phyloP scores from a whole-genome alignment of 495 filamentous ascomycete species.

The Neohortaea acidophila region DNA sequence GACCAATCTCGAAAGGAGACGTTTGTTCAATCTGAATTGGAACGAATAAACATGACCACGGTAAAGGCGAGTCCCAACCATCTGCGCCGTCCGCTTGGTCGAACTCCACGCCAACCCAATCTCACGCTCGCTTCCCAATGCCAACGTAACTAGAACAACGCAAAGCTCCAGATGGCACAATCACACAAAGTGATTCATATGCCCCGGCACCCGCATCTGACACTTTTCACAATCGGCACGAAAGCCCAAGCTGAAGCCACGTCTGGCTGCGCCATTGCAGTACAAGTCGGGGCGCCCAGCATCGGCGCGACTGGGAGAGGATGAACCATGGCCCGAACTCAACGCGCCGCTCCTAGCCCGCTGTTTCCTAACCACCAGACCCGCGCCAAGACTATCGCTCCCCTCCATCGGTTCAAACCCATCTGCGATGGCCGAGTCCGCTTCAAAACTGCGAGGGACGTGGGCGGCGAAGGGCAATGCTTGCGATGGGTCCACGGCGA shows the following conservation, averaged over 20 bases:
- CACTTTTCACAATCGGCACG: conserved; percentile 80
- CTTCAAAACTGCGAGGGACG: conserved; percentile 18
- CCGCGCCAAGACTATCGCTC: no score
- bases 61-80: no score
- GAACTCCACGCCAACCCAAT: no score
- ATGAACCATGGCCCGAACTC: conserved; percentile 12
- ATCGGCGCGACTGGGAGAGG: conserved; percentile 2
- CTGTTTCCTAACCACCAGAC: conserved; percentile 10
- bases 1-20: background rate
- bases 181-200: conserved; percentile 74
- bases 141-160: no score
- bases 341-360: conserved; percentile 11
- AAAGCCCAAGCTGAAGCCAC: conserved; percentile 67
- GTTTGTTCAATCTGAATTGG: no score
- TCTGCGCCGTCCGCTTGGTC: no score
- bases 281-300: conserved; percentile 32
- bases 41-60: no score
- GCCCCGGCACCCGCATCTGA: conserved; percentile 59
- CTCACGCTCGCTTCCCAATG: no score
- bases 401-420: conserved; percentile 12
- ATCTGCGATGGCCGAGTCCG: conserved; percentile 13
- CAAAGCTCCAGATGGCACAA: no score
- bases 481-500: conserved; percentile 21
- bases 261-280: conserved; percentile 43
- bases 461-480: conserved; percentile 33